phyloP scores from a whole-genome alignment of 805 yeast species.

The Myxozyma sirexii region DNA sequence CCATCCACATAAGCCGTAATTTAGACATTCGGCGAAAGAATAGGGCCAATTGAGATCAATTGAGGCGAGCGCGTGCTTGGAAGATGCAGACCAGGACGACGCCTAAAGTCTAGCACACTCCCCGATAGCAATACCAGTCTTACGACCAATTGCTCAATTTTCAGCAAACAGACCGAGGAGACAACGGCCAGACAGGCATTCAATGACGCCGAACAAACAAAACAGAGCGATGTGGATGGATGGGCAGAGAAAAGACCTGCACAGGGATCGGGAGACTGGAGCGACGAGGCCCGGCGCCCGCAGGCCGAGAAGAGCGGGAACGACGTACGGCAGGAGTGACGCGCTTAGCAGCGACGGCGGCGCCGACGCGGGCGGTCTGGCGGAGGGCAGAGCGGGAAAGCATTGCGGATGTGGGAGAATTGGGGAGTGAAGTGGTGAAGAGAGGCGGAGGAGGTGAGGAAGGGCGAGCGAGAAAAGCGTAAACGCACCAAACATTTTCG shows the following conservation, averaged over 20 bases:
- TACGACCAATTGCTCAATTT: background rate
- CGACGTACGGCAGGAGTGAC: slow-evolving; percentile 40
- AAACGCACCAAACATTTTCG: slow-evolving; percentile 15
- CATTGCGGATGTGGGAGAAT: slow-evolving; percentile 26
- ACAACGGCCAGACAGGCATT: background rate
- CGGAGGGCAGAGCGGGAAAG: slow-evolving; percentile 48
- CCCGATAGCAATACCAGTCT: background rate
- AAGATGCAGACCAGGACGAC: background rate
- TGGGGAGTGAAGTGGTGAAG: slow-evolving; percentile 16
- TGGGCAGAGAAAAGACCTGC: background rate
- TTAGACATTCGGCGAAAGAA: background rate
- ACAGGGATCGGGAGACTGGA: slow-evolving; percentile 4
- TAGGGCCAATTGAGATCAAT: background rate
- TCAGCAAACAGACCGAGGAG: background rate
- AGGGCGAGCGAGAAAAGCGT: slow-evolving; percentile 15
- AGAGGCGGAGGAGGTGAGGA: slow-evolving; percentile 17
- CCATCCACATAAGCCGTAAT: background rate
- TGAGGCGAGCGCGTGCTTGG: background rate
- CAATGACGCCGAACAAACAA: background rate
- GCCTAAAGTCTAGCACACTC: background rate
- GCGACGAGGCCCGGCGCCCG: background rate
- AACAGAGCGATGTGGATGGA: background rate
- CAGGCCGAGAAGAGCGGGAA: background rate
- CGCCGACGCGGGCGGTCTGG: slow-evolving; percentile 46
- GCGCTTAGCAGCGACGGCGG: slow-evolving; percentile 42